Conservation (phyloP, 1,284 basidiomycete genomes). For the Rhodotorula sp. region DNA sequence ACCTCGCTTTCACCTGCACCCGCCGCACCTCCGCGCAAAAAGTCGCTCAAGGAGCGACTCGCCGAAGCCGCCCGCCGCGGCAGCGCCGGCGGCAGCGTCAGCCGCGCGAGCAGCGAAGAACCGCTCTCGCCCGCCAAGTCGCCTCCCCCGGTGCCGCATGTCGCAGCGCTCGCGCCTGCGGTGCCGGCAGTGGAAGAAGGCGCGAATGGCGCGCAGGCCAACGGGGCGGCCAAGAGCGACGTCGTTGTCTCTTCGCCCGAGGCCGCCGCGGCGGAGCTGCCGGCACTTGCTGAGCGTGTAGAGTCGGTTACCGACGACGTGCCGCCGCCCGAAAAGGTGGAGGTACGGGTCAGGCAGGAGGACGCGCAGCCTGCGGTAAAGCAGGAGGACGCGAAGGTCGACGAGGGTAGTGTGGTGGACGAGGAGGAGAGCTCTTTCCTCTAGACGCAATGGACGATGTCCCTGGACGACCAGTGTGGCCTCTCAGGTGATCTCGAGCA, state of each 20-base stretch:
- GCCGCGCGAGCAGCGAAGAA: background rate
- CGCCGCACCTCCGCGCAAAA: background rate
- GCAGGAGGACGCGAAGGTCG: background rate
- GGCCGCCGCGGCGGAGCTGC: background rate
- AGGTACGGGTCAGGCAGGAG: background rate
- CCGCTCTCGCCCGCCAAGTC: background rate
- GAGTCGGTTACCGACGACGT: background rate
- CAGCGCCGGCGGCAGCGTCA: background rate
- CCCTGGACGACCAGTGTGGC: background rate
- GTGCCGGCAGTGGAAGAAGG: background rate
- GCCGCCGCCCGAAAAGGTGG: too few species aligned
- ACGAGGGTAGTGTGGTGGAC: background rate
- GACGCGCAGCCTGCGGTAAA: background rate
- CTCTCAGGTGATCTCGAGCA: too few species aligned
- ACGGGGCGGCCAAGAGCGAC: background rate
- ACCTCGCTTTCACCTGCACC: background rate
- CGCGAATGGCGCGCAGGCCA: background rate
- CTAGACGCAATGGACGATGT: slow-evolving; percentile 1
- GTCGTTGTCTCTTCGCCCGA: background rate
- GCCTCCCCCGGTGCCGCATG: background rate
- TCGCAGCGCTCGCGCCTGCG: background rate
- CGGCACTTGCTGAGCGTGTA: background rate
- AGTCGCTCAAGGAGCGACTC: slow-evolving; percentile 39
- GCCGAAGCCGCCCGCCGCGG: slow-evolving; percentile 33
- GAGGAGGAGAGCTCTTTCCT: slow-evolving; percentile 8